These are phyloP conservation scores for Venturia nashicola DNA, from an alignment of 2,329 filamentous ascomycete species.

Conservation along the genomic window DNA sequence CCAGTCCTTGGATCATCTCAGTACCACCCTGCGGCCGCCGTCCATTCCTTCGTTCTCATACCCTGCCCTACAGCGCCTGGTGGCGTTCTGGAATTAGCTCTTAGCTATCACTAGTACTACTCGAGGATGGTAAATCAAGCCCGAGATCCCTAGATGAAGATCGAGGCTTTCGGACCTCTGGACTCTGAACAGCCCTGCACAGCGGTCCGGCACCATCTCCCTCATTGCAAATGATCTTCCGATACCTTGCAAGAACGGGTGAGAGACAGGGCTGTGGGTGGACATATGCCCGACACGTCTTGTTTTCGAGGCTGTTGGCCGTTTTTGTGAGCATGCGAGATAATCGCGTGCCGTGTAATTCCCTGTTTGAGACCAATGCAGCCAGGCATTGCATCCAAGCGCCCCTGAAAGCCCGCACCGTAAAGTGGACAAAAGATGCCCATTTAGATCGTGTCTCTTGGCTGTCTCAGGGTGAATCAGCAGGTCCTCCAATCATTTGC, in stretches of 20 bases:
- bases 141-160: not conserved
- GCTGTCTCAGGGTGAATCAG: not conserved
- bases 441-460: not conserved
- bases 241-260: not conserved
- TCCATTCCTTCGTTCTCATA: not conserved
- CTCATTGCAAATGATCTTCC: not conserved
- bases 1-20: not conserved
- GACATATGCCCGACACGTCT: not conserved
- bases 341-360: not conserved
- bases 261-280: not conserved
- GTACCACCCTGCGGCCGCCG: not conserved
- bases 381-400: not conserved
- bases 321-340: not conserved
- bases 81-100: not conserved
- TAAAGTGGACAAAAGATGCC: not conserved
- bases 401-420: not conserved
- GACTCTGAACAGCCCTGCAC: not conserved
- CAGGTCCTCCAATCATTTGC: not conserved
- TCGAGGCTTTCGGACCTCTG: not conserved
- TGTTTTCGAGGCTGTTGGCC: not conserved
- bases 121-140: not conserved
- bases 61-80: not conserved
- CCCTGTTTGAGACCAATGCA: not conserved
- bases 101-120: no score
- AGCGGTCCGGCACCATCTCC: not conserved